Conservation (phyloP, 2,329 filamentous ascomycete species). For the Chrysosporium queenslandicum region DNA sequence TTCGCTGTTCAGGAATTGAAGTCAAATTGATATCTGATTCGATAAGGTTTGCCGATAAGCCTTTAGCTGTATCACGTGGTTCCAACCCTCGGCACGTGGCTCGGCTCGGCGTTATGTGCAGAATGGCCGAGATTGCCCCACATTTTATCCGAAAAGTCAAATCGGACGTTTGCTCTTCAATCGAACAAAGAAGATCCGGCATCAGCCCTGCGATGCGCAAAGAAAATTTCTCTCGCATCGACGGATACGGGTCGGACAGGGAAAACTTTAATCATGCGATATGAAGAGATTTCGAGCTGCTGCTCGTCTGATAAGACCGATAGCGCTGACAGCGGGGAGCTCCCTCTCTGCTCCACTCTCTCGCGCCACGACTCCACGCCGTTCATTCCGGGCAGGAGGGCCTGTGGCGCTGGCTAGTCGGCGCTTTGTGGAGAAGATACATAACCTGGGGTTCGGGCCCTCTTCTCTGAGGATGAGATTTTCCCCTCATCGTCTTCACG, state of each 20-base stretch:
- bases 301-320: not conserved
- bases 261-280: not conserved
- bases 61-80: not conserved
- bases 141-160: constrained; percentile 2
- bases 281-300: not conserved
- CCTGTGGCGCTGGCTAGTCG: not conserved
- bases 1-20: no score
- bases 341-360: not conserved
- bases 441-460: not conserved
- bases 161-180: not conserved
- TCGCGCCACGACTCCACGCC: not conserved
- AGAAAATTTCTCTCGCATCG: no score
- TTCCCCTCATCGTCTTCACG: not conserved
- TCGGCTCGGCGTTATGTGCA: not conserved
- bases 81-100: not conserved
- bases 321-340: not conserved
- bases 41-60: not conserved
- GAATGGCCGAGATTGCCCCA: not conserved
- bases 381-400: not conserved
- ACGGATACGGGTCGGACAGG: no score
- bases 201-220: no score
- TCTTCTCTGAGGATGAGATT: not conserved
- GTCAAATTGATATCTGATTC: not conserved
- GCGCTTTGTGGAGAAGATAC: not conserved
- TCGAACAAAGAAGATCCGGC: no score